Evolutionary conservation across 176 grass and related monocot genomes (phyloP), one percentile per base, ranked within the genome.

Genomic region (Triticum turgidum): DNA sequence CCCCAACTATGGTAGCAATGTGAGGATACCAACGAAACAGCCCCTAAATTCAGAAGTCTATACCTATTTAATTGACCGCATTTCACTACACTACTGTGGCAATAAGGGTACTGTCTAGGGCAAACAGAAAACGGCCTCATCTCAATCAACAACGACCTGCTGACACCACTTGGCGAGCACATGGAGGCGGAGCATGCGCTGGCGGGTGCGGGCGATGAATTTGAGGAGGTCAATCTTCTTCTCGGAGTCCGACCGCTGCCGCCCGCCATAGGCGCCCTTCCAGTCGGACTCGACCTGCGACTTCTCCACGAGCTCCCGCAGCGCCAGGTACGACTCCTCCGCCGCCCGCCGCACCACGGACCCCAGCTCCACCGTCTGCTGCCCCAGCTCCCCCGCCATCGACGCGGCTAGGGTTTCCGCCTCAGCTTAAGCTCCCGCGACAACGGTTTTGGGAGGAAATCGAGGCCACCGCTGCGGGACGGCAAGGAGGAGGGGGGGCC

Each of bases 151-250:
- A 66, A 59, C 7, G n/a, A 98, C 97, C 97, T 99, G 97, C 80
- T 94, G 92, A 69, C 97, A 99, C 97, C 97, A 99, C 81, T 99
- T 99, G 90, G 94, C 92, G 7, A 99, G 97, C 30, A 99, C 97
- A 66, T 99, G 94, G 68, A 99, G 92, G 35, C 97, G 97, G 63
- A 99, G 97, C 94, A 99, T 99, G 72, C 97, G 94, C 90, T 99
- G 97, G 79, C 94, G 92, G 2, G 94, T 99, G 44, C 90, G 89
- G n/a, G 81, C 83, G 11, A 99, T 91, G 87, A 99, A 99, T 83
- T 99, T 99, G 87, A 99, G 97, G 51, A 99, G 87, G 82, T 99
- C 97, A 1, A 96, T 96, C 92, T 99, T 99, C 89, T 99, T 99
- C 94, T 99, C 94, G 12, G 94, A 67, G 82, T 99, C 97, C 4